Evolutionary conservation across 2,329 filamentous ascomycete genomes (phyloP).

Genomic region (Trichoderma sp.): DNA sequence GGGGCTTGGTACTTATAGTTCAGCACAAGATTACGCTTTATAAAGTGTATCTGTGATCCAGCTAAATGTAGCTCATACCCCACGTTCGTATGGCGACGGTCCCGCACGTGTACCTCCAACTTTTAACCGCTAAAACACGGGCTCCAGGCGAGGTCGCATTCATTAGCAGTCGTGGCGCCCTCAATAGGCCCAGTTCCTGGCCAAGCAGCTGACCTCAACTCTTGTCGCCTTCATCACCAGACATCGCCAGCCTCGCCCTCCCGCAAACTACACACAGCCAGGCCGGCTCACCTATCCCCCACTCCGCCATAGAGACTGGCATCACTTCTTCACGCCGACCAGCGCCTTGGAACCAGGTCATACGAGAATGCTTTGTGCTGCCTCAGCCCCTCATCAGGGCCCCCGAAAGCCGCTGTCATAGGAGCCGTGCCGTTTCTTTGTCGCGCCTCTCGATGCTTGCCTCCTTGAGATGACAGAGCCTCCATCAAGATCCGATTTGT

Average conservation of each 20-base stretch:
- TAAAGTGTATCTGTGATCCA: neutral
- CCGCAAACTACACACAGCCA: conserved; percentile 3
- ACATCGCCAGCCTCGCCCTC: conserved; percentile 9
- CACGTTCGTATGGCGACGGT: conserved; percentile 4
- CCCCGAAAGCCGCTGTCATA: conserved; percentile 19
- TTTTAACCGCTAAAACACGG: too few relatives aligned
- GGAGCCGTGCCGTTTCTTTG: conserved; percentile 7
- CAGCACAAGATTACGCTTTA: rapidly evolving
- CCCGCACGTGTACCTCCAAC: conserved; percentile 3
- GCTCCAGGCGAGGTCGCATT: too few relatives aligned
- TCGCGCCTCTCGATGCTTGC: conserved; percentile 21
- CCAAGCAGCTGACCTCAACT: conserved; percentile 25
- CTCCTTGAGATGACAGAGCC: conserved; percentile 21
- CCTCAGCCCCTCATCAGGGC: conserved; percentile 27
- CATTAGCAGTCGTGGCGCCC: conserved; percentile 2
- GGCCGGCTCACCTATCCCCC: neutral
- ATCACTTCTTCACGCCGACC: neutral
- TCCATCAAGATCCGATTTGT: neutral
- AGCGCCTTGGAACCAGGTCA: neutral
- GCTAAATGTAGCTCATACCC: conserved; percentile 12
- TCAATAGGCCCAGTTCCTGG: conserved; percentile 19
- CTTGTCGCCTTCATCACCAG: conserved; percentile 8
- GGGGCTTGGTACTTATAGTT: neutral
- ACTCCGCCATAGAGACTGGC: neutral
- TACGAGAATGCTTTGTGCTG: conserved; percentile 27